Evolutionary conservation across 208 protist genomes (phyloP).

Genomic region (Wallacemonas rigidus): DNA sequence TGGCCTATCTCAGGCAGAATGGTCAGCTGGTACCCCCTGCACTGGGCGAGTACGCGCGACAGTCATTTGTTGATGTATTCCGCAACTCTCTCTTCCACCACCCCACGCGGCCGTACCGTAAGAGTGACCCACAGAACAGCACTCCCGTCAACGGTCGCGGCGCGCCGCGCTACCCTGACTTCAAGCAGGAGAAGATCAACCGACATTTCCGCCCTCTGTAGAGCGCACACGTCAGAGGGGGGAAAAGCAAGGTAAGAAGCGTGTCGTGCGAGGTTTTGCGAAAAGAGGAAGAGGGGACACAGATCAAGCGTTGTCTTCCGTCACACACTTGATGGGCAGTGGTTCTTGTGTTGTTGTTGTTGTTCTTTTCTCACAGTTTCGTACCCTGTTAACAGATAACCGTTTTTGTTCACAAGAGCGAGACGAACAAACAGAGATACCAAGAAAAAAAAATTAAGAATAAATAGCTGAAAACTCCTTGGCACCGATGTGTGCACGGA

Average conservation of each 20-base stretch:
- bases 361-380: no score
- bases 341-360: no score
- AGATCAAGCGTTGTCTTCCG: no score
- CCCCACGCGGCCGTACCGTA: slow-evolving; percentile 68
- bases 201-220: slow-evolving; percentile 73
- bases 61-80: slow-evolving; percentile 80
- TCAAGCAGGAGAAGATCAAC: slow-evolving; percentile 62
- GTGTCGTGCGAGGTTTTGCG: not conserved
- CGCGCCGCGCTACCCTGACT: slow-evolving; percentile 69
- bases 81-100: slow-evolving; percentile 78
- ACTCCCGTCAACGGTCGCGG: slow-evolving; percentile 64
- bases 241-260: not conserved
- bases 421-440: not conserved
- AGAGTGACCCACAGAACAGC: slow-evolving; percentile 62
- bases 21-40: slow-evolving; percentile 79
- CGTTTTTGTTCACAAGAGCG: not conserved
- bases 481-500: no score
- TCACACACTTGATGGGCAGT: no score
- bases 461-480: no score
- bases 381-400: no score
- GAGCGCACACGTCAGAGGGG: not conserved
- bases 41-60: slow-evolving; percentile 80
- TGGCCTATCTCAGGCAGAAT: slow-evolving; percentile 70
- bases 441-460: not conserved
- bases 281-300: not conserved